Evolutionary conservation across 768 basidiomycete genomes (phyloP), one percentile per base, ranked within the genome.

Genomic region (Podaxis sp.): DNA sequence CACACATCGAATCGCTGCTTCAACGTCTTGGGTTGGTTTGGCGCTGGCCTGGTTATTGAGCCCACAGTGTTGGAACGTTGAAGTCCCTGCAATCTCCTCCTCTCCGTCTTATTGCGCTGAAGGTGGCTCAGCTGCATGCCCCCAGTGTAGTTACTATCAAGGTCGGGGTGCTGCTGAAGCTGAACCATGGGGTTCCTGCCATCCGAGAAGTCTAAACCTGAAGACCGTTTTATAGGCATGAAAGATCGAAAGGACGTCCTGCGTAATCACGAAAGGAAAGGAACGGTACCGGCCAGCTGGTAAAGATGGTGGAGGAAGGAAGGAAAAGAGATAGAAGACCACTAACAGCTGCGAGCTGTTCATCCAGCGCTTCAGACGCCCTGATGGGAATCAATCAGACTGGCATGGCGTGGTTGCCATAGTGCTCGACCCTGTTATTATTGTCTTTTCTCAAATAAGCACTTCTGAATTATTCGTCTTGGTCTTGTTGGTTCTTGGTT

Each of bases 91-190:
- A 96, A 76, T 54, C 95, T 80, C 63, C 77, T 74, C 63, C 91
- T 83, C 77, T 97, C 95, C 0, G 89, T 83, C 77, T 88, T 92
- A 76, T 96, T 96, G 66, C 93, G 84, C 70, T 87, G 86, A 21
- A 96, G 81, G 68, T 88, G 79, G 32, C 71, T 69, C 4, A 81
- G 75, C 32, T 72, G 69, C 18, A 69, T 67, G 32, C 70, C 63
- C 16, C 69, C 69, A 57, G 71, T 69, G 6, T 69, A 64, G 3
- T 63, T 62, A 42, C 64, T 61, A 23, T 68, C 55, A 48, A 82
- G 68, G 66, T 83, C 74, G 7, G 85, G 86, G 67, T 86, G 80
- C 65, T 83, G 78, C 55, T 84, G 82, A 23, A 82, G 68, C 56
- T 78, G 74, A 62, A 68, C 67, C 36, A 70, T 71, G 14, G 69